Conservation (phyloP, 164 flowering plant species). For the Santalum album region DNA sequence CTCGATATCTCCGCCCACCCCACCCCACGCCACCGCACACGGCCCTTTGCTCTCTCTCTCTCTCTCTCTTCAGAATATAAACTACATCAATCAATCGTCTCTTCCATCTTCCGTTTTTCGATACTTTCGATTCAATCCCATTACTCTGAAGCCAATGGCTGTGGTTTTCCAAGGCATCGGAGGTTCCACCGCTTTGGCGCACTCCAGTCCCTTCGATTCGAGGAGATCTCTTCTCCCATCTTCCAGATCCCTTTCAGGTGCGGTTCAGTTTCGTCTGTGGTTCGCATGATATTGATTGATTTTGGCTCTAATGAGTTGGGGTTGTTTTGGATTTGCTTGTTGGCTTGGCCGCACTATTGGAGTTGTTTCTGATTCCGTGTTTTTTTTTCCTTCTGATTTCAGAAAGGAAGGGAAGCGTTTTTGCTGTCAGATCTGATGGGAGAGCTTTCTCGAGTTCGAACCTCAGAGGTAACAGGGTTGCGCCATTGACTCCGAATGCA, state of each 20-base stretch:
- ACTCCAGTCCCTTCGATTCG: constrained; percentile 23
- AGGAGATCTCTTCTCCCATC: constrained; percentile 18
- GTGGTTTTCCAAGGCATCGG: constrained; percentile 35
- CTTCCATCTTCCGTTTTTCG: neutral
- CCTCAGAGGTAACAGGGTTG: constrained; percentile 13
- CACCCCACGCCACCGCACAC: too few relatives aligned
- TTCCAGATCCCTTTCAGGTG: constrained; percentile 26
- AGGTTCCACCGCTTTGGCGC: constrained; percentile 27
- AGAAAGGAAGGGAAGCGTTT: constrained; percentile 31
- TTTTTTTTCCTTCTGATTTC: constrained; percentile 2
- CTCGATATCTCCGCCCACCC: constrained; percentile 15
- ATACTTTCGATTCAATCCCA: neutral
- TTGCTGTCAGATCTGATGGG: constrained; percentile 38
- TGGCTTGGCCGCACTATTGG: constrained; percentile 1
- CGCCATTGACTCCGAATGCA: constrained; percentile 35
- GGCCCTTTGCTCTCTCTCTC: too few relatives aligned
- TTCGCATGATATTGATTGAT: neutral
- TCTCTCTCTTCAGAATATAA: constrained; percentile 3
- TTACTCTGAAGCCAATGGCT: constrained; percentile 29
- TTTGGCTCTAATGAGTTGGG: neutral
- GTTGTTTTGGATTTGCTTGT: neutral
- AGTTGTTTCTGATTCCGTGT: constrained; percentile 2
- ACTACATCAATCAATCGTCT: neutral
- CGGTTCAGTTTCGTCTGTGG: neutral
- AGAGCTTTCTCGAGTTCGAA: constrained; percentile 13